phyloP scores from a whole-genome alignment of 768 basidiomycete species.

The Tulasnella sp. region DNA sequence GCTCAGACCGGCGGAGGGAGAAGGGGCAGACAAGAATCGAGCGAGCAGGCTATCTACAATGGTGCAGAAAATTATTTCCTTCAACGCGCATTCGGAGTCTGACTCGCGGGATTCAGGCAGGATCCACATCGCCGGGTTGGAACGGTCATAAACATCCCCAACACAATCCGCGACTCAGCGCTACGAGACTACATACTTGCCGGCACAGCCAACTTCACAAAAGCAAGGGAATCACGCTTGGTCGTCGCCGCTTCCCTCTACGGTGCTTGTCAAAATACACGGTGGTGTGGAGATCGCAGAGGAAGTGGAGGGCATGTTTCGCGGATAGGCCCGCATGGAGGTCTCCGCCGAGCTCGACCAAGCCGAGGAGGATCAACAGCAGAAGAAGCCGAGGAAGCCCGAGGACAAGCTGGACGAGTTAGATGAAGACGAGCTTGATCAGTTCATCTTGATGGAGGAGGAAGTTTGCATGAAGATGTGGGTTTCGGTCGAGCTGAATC shows the following conservation, averaged over 20 bases:
- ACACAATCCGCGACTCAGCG: conserved; percentile 78
- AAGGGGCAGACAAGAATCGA: conserved; percentile 75
- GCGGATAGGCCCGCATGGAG: background rate
- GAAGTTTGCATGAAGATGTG: conserved; percentile 86
- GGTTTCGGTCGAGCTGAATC: conserved; percentile 92
- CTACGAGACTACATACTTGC: conserved; percentile 90
- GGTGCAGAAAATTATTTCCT: conserved; percentile 53
- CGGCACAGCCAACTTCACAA: conserved; percentile 90
- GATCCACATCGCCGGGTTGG: conserved; percentile 84
- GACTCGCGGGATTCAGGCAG: conserved; percentile 56
- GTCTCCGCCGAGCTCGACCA: conserved; percentile 22
- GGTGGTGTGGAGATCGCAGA: conserved; percentile 36
- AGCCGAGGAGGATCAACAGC: conserved; percentile 14
- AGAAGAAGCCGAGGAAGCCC: conserved; percentile 36
- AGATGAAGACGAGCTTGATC: conserved; percentile 88
- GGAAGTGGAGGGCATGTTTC: conserved; percentile 24
- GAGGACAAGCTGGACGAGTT: conserved; percentile 45
- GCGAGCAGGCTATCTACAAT: conserved; percentile 89
- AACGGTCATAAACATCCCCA: conserved; percentile 73
- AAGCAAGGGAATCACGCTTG: conserved; percentile 88
- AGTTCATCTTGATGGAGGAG: conserved; percentile 69
- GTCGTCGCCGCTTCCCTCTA: conserved; percentile 97
- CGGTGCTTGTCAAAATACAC: conserved; percentile 87
- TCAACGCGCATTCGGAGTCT: background rate
- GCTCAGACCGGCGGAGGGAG: conserved; percentile 83